Conservation (phyloP, 2,329 filamentous ascomycete genomes). For the Colletotrichum filicis region DNA sequence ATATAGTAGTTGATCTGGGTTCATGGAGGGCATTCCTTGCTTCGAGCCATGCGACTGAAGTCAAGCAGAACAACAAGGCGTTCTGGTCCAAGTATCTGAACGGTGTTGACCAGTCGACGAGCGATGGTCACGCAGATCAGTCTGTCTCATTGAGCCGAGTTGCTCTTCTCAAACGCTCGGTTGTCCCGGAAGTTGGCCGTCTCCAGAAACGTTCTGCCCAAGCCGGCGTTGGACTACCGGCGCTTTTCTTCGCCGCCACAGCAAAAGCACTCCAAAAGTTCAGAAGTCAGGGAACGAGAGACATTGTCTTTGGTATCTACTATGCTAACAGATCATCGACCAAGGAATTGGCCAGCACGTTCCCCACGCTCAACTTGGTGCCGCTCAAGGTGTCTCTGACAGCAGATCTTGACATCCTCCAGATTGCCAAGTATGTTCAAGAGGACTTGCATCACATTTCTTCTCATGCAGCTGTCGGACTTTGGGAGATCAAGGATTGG, state of each 20-base stretch:
- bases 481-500: constrained; percentile 81
- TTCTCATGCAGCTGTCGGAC: constrained; percentile 62
- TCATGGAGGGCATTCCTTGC: constrained; percentile 16
- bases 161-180: constrained; percentile 56
- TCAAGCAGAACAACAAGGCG: background rate
- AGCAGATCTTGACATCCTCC: constrained; percentile 48
- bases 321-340: constrained; percentile 78
- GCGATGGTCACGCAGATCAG: constrained; percentile 11
- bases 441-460: constrained; percentile 73
- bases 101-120: constrained; percentile 35
- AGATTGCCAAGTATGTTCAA: constrained; percentile 72
- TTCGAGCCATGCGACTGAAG: background rate
- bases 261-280: constrained; percentile 52
- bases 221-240: constrained; percentile 73
- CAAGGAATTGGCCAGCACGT: constrained; percentile 58
- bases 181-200: constrained; percentile 51
- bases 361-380: constrained; percentile 83
- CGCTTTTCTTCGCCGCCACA: constrained; percentile 80
- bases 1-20: background rate
- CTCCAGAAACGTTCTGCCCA: constrained; percentile 49
- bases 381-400: constrained; percentile 69
- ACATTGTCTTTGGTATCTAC: constrained; percentile 81
- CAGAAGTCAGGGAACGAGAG: constrained; percentile 35
- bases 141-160: constrained; percentile 42
- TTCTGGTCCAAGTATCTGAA: constrained; percentile 42